phyloP scores from a whole-genome alignment of 192 early-diverging fungal species.

The Borealophlyctis nickersoniae region DNA sequence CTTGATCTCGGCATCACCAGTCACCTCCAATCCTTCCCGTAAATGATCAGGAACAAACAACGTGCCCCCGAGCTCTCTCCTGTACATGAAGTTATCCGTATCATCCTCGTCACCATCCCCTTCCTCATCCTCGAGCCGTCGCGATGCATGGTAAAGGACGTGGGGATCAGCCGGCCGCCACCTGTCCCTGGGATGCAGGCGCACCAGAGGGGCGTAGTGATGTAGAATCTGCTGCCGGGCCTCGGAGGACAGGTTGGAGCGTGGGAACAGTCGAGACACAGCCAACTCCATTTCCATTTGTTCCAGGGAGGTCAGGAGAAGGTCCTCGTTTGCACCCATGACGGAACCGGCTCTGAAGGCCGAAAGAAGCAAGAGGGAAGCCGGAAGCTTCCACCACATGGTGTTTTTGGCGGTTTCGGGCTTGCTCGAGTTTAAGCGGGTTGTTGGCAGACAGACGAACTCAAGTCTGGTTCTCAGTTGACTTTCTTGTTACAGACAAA shows the following conservation, averaged over 20 bases:
- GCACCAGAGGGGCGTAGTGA: conserved; percentile 21
- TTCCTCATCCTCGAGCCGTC: background rate
- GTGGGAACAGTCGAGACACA: background rate
- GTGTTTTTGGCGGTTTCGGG: no score
- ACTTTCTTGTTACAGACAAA: no score
- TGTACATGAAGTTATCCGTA: background rate
- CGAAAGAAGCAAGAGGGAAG: background rate
- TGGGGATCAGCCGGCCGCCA: conserved; percentile 27
- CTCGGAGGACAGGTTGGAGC: conserved; percentile 8
- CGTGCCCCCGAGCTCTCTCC: background rate
- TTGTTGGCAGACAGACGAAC: no score
- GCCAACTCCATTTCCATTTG: background rate
- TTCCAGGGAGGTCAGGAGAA: background rate
- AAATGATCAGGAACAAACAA: background rate
- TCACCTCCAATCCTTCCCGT: background rate
- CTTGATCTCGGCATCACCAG: background rate
- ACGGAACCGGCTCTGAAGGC: background rate
- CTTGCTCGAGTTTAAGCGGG: no score
- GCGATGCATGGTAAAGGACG: background rate
- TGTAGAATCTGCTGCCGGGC: conserved; percentile 9
- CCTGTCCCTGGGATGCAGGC: conserved; percentile 23
- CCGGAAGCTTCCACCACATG: no score
- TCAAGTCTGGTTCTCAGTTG: no score
- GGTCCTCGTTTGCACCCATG: no score
- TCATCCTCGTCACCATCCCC: background rate